phyloP scores from a whole-genome alignment of 2,329 filamentous ascomycete species.

The Sclerotiophoma versabilis region DNA sequence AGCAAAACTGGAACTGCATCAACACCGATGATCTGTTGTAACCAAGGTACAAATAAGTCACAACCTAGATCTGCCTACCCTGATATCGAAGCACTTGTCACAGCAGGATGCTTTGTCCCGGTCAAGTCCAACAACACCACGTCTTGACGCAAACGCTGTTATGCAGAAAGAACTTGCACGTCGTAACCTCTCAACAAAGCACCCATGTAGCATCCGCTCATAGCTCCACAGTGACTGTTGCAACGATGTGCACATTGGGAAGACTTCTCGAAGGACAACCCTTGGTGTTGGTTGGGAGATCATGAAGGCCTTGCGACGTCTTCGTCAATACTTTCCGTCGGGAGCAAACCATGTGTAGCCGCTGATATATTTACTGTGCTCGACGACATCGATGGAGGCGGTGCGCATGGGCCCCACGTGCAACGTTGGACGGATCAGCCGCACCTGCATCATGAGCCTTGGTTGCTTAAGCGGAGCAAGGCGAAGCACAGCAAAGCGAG shows the following conservation, averaged over 20 bases:
- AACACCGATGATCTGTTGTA: too few relatives aligned
- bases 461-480: background rate
- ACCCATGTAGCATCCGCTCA: background rate
- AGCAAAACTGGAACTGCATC: too few relatives aligned
- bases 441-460: slow-evolving; percentile 8
- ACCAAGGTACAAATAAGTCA: too few relatives aligned
- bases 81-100: too few relatives aligned
- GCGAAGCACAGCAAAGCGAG: background rate
- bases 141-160: too few relatives aligned
- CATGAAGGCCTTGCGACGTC: background rate
- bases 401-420: slow-evolving; percentile 10
- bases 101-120: too few relatives aligned
- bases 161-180: background rate
- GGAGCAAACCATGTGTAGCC: background rate
- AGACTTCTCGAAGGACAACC: background rate
- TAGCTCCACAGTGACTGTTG: too few relatives aligned
- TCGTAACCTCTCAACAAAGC: background rate
- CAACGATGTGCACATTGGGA: background rate
- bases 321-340: background rate
- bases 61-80: too few relatives aligned
- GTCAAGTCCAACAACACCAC: too few relatives aligned
- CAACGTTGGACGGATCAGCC: slow-evolving; percentile 17
- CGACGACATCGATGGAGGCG: slow-evolving; percentile 4
- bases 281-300: background rate
- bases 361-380: background rate